Conservation (phyloP, 1,139 yeast genomes). For the Wickerhamomyces sp. region DNA sequence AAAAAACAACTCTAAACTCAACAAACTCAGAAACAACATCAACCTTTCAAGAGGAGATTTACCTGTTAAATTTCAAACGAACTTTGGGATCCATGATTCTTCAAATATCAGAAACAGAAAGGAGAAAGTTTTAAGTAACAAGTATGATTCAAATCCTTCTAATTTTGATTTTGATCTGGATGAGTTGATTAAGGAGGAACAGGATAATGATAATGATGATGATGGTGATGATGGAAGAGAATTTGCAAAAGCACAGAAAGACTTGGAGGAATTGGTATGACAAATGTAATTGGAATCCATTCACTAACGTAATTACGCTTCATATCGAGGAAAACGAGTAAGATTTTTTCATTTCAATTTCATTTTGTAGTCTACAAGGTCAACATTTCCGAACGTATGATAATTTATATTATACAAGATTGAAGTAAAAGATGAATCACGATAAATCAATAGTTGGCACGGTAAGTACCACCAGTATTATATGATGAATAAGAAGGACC, state of each 20-base stretch:
- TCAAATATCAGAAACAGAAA: constrained; percentile 16
- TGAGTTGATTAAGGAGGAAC: constrained; percentile 16
- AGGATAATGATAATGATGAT: constrained; percentile 5
- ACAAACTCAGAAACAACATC: constrained; percentile 11
- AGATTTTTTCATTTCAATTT: background rate
- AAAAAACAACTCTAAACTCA: constrained; percentile 8
- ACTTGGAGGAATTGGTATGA: constrained; percentile 19
- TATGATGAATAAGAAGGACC: background rate
- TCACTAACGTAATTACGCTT: too few relatives aligned
- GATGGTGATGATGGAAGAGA: constrained; percentile 3
- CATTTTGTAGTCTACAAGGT: too few relatives aligned
- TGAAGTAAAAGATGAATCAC: background rate
- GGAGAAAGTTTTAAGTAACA: constrained; percentile 5
- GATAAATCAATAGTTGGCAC: background rate
- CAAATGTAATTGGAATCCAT: too few relatives aligned
- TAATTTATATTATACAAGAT: background rate
- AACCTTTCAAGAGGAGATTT: constrained; percentile 16
- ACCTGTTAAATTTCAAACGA: constrained; percentile 19
- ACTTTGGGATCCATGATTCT: background rate
- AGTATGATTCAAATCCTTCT: constrained; percentile 14
- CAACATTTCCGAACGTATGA: too few relatives aligned
- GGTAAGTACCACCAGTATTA: background rate
- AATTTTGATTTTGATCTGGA: constrained; percentile 23
- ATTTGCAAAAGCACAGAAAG: constrained; percentile 14
- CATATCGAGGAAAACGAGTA: background rate